These are phyloP conservation scores for Mycena vitilis DNA, from an alignment of 768 basidiomycete species.

Conservation along the genomic window DNA sequence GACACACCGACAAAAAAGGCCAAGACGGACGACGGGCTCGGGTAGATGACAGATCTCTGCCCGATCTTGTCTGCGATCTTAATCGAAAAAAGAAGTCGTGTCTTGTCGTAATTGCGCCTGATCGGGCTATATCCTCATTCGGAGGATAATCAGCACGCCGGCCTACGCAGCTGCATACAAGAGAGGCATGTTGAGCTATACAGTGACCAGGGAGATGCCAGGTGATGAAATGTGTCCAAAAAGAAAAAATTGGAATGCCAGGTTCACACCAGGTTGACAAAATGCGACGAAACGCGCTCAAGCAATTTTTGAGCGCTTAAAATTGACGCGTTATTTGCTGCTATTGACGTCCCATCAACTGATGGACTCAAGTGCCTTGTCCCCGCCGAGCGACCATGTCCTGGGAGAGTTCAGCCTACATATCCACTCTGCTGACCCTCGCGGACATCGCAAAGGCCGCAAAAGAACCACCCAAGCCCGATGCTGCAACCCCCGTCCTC, in stretches of 20 bases:
- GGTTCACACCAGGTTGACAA: no score
- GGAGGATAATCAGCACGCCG: slow-evolving; percentile 5
- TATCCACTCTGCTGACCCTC: slow-evolving; percentile 52
- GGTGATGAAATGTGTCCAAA: no score
- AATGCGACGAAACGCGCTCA: no score
- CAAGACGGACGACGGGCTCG: slow-evolving; percentile 31
- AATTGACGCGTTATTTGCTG: not conserved
- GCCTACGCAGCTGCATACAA: no score
- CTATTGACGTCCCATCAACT: not conserved
- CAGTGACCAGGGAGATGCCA: no score
- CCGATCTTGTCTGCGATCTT: slow-evolving; percentile 17
- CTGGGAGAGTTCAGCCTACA: slow-evolving; percentile 52
- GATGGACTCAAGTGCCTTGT: not conserved
- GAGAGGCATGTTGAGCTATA: no score
- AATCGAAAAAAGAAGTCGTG: slow-evolving; percentile 19
- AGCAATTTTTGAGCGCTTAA: no score
- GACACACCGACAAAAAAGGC: slow-evolving; percentile 46
- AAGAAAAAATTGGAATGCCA: no score
- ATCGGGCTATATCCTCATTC: slow-evolving; percentile 12
- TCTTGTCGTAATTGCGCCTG: not conserved
- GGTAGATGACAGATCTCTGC: slow-evolving; percentile 19
- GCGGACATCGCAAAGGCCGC: slow-evolving; percentile 54
- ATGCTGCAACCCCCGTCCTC: slow-evolving; percentile 58
- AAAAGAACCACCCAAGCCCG: slow-evolving; percentile 7
- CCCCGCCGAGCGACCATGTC: slow-evolving; percentile 37